Conservation (phyloP, 306 rosid genomes). For the Gastrolobium bilobum region DNA sequence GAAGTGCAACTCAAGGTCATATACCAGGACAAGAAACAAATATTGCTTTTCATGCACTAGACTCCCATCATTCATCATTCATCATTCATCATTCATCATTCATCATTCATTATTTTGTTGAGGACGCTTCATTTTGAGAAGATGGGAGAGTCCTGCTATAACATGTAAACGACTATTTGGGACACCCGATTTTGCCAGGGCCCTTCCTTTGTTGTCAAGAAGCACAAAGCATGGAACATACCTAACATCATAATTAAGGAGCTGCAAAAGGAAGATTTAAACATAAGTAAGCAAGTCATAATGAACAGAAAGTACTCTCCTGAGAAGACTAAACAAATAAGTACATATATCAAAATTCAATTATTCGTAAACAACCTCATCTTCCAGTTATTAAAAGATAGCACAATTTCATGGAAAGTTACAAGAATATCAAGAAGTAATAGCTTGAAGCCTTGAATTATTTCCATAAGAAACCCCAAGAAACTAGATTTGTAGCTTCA, state of each 20-base stretch:
- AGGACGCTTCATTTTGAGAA: conserved; percentile 78
- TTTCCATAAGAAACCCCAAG: background rate
- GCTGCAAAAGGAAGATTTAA: conserved; percentile 61
- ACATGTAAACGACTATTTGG: conserved; percentile 91
- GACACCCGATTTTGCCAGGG: conserved; percentile 82
- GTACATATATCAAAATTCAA: background rate
- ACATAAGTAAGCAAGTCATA: conserved; percentile 38
- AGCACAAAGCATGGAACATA: conserved; percentile 94
- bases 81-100: conserved; percentile 34
- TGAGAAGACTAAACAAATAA: background rate
- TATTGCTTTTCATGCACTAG: conserved; percentile 12
- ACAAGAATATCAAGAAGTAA: background rate
- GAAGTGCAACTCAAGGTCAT: conserved; percentile 7
- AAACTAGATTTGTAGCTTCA: background rate
- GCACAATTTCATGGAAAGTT: background rate
- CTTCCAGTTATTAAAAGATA: background rate
- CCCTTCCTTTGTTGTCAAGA: conserved; percentile 82
- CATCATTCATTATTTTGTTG: conserved; percentile 37
- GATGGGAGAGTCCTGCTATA: conserved; percentile 88
- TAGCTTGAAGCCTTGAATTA: background rate
- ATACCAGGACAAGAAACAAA: background rate
- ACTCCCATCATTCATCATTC: background rate
- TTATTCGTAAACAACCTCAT: background rate
- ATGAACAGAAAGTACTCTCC: background rate
- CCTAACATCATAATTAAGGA: conserved; percentile 81